These are phyloP conservation scores for Lyophyllum atratum DNA, from an alignment of 768 basidiomycete species.

Conservation along the genomic window DNA sequence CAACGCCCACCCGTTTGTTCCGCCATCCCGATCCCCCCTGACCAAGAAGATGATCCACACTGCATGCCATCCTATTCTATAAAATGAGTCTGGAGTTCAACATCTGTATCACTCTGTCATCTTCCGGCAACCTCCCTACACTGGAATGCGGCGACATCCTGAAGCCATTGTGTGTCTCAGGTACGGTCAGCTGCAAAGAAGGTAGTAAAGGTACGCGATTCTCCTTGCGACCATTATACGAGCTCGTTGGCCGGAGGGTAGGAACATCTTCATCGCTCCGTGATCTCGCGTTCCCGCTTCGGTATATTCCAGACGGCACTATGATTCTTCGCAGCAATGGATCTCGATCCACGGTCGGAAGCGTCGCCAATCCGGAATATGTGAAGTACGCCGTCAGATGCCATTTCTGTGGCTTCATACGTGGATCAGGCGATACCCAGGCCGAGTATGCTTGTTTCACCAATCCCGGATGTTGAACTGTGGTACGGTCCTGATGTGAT, in stretches of 20 bases:
- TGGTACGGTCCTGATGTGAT: conserved; percentile 59
- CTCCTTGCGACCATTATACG: conserved; percentile 1
- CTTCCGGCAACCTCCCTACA: conserved; percentile 50
- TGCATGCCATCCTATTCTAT: neutral
- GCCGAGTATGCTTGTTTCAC: conserved; percentile 77
- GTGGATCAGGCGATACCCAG: conserved; percentile 49
- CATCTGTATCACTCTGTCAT: conserved; percentile 62
- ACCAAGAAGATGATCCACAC: neutral
- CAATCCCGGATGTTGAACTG: conserved; percentile 54
- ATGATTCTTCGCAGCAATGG: conserved; percentile 41
- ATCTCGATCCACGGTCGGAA: conserved; percentile 51
- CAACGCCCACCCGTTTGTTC: neutral
- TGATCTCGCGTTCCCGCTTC: conserved; percentile 44
- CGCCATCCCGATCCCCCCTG: neutral
- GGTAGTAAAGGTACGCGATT: conserved; percentile 41
- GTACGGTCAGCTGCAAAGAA: conserved; percentile 33
- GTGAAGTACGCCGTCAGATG: conserved; percentile 64
- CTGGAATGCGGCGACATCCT: conserved; percentile 27
- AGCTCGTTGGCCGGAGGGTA: conserved; percentile 1
- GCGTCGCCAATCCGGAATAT: conserved; percentile 44
- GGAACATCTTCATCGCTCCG: conserved; percentile 34
- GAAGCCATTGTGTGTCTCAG: conserved; percentile 26
- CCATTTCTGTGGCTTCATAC: conserved; percentile 59
- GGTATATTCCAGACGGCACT: conserved; percentile 50
- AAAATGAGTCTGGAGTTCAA: conserved; percentile 43